Conservation (phyloP, 1,139 yeast genomes). For the Tardiomyces blankii region DNA sequence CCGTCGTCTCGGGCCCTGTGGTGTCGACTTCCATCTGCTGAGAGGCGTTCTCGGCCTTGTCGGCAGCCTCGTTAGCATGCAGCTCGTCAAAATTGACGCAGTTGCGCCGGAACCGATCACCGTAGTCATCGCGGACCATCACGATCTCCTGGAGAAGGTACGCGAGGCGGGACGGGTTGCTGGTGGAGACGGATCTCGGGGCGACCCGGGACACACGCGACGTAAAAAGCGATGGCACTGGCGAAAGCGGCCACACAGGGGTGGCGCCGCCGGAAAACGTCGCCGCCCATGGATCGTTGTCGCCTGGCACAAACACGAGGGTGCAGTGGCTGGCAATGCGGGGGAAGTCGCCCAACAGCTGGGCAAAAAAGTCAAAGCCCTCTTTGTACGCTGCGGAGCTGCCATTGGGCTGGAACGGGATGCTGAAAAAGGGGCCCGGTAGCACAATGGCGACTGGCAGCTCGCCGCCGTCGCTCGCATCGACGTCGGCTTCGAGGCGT, state of each 20-base stretch:
- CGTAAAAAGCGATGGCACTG: slow-evolving; percentile 62
- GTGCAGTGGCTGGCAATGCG: slow-evolving; percentile 23
- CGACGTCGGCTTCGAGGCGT: slow-evolving; percentile 35
- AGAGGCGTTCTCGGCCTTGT: not conserved
- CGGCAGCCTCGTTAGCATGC: not conserved
- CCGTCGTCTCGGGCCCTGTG: not conserved
- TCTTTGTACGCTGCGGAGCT: slow-evolving; percentile 48
- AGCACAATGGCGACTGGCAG: slow-evolving; percentile 52
- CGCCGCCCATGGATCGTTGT: slow-evolving; percentile 89
- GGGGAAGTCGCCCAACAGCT: slow-evolving; percentile 39
- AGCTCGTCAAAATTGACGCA: slow-evolving; percentile 37
- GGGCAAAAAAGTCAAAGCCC: slow-evolving; percentile 62
- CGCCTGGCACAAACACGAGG: slow-evolving; percentile 70
- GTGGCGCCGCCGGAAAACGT: slow-evolving; percentile 57
- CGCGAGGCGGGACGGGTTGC: slow-evolving; percentile 69
- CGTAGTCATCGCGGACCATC: slow-evolving; percentile 56
- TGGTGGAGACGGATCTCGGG: slow-evolving; percentile 56
- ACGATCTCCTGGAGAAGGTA: slow-evolving; percentile 80
- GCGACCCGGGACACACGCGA: slow-evolving; percentile 53
- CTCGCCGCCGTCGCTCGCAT: slow-evolving; percentile 24
- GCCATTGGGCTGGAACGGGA: slow-evolving; percentile 43
- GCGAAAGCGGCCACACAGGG: slow-evolving; percentile 57
- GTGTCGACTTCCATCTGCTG: slow-evolving; percentile 6
- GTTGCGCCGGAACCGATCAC: slow-evolving; percentile 59
- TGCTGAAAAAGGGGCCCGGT: slow-evolving; percentile 60